Base-by-base conservation (phyloP, 345 rosid genomes). In the Euphorbia lathyris region DNA sequence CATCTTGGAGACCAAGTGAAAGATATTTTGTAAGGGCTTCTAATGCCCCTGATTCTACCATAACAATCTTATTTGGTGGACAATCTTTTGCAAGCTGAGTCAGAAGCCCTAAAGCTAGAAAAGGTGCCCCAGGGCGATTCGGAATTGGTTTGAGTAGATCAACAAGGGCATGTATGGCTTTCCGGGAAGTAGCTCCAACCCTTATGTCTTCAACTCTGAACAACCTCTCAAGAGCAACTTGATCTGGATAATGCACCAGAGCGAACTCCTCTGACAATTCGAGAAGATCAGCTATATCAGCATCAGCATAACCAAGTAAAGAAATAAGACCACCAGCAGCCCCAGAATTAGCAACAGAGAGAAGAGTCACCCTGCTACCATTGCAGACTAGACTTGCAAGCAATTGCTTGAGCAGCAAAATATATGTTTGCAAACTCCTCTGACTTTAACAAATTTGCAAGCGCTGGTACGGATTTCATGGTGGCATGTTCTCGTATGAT, bases 121-220 rank as follows among this genome's bases (percentile, higher is more conserved):
- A 85, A 59, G 99, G 99, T 73, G 99, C 99, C 67, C 98, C 93
- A 7, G 99, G 99, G 47, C 98, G 98, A 81, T 90, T 98, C 56
- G 99, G 99, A 83, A 96, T 96, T 57, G 99, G 99, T 72, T 96
- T 96, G 62, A 96, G 96, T 67, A 96, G 87, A 78, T 96, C 99
- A 72, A 96, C 99, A 61, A 96, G 95, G 50, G 89, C 90, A 56
- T 98, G 99, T 73, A 96, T 90, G 57, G 98, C 89, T 82, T 96
- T 96, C 51, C 99, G 86, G 67, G 99, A 96, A 73, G 98, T 89
- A 74, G 99, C 97, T 66, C 99, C 99, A 65, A 84, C 82, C 80
- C 99, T 92, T 65, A 96, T 92, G 81, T 96, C 99, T 85, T 96
- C 99, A 72, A 96, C 99, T 77, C 96, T 88, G 77, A 96, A 96